Evolutionary conservation across 306 rosid species (phyloP).

Genomic region (Luffa acutangula): DNA sequence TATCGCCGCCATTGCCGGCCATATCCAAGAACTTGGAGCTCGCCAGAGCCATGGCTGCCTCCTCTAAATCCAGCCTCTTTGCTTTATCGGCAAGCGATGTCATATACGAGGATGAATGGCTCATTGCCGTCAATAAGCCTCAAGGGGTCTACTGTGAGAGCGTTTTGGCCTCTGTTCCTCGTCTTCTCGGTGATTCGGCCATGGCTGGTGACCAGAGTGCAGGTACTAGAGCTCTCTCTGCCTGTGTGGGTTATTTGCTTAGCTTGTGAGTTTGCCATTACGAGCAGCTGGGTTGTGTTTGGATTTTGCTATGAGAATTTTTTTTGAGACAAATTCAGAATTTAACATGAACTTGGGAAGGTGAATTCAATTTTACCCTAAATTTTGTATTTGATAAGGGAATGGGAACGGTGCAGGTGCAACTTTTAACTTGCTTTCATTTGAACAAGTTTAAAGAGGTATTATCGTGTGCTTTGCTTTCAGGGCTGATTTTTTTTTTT

Average conservation of each 20-base stretch:
- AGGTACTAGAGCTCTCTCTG: neutral
- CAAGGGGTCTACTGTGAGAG: constrained; percentile 69
- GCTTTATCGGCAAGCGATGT: constrained; percentile 34
- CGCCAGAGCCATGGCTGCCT: constrained; percentile 50
- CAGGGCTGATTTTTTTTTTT: neutral
- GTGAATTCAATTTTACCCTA: neutral
- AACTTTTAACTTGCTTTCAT: neutral
- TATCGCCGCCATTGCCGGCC: constrained; percentile 58
- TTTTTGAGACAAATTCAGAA: neutral
- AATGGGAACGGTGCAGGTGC: neutral
- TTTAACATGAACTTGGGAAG: neutral
- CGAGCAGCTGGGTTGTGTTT: neutral
- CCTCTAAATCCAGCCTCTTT: constrained; percentile 51
- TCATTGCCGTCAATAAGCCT: constrained; percentile 68
- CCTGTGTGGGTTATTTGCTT: neutral
- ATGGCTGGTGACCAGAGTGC: constrained; percentile 12
- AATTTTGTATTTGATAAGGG: neutral
- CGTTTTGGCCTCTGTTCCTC: constrained; percentile 43
- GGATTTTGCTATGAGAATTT: neutral
- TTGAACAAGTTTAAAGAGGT: neutral
- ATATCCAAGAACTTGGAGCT: constrained; percentile 72
- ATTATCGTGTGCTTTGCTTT: neutral
- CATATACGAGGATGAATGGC: constrained; percentile 55
- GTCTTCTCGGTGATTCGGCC: constrained; percentile 23
- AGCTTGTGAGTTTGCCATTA: neutral